Percentiles rank a stretch among this genome's conserved stretches.
These are phyloP conservation scores for Auricularia sp. DNA, from an alignment of 768 basidiomycete genomes.

Conservation along the genomic window DNA sequence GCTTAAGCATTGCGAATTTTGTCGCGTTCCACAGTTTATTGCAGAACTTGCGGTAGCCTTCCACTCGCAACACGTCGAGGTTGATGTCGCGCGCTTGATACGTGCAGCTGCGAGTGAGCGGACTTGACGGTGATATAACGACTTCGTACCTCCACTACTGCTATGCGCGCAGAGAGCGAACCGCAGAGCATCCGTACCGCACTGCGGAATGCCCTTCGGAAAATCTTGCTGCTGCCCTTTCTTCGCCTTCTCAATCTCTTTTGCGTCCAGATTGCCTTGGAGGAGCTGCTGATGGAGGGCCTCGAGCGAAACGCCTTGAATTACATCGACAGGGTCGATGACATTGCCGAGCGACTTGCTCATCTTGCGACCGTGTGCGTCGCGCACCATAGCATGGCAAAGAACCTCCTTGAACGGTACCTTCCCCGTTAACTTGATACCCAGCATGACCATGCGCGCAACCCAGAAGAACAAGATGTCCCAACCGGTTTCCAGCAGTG, in stretches of 20 bases:
- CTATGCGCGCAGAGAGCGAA: conserved; percentile 95
- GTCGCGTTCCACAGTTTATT: conserved; percentile 99
- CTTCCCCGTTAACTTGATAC: conserved; percentile 75
- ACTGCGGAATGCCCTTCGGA: conserved; percentile 97
- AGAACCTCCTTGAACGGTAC: conserved; percentile 94
- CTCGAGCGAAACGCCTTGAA: conserved; percentile 73
- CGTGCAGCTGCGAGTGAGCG: not conserved
- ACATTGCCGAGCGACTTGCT: conserved; percentile 97
- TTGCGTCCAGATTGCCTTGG: conserved; percentile 88
- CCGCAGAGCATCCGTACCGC: conserved; percentile 91
- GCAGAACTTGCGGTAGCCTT: conserved; percentile 99
- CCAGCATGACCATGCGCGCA: conserved; percentile 93
- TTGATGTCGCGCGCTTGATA: conserved; percentile 86
- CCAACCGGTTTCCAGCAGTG: conserved; percentile 96
- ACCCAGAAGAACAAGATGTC: conserved; percentile 99
- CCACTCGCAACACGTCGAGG: conserved; percentile 88
- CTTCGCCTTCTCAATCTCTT: conserved; percentile 84
- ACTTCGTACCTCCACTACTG: conserved; percentile 52
- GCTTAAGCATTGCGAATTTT: conserved; percentile 97
- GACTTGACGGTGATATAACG: not conserved
- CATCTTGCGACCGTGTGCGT: conserved; percentile 96
- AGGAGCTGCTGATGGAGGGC: conserved; percentile 74
- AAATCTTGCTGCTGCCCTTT: conserved; percentile 98
- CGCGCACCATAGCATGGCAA: conserved; percentile 98
- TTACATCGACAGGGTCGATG: conserved; percentile 92